Percentiles rank a stretch among this genome's conserved stretches.
phyloP scores from a whole-genome alignment of 768 basidiomycete species.

The Suillus alpinus region DNA sequence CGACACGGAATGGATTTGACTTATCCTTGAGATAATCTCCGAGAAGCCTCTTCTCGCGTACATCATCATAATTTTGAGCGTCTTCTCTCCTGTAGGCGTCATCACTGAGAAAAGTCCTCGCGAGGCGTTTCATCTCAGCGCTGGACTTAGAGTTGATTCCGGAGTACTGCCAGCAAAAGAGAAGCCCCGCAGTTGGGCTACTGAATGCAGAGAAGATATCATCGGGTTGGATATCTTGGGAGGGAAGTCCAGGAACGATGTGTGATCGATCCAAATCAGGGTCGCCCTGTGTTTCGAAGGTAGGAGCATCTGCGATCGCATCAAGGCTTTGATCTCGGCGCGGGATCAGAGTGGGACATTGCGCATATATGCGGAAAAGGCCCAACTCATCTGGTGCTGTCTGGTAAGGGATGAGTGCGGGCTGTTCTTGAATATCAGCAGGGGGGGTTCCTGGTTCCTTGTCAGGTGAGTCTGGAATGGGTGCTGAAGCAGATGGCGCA shows the following conservation, averaged over 20 bases:
- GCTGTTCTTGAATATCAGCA: no score
- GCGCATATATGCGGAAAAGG: conserved; percentile 1
- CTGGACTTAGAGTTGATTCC: conserved; percentile 27
- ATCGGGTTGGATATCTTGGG: background rate
- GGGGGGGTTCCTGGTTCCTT: background rate
- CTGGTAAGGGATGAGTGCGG: background rate
- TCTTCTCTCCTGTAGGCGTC: conserved; percentile 16
- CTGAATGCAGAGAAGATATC: conserved; percentile 15
- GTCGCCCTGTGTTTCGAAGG: background rate
- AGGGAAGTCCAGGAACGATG: background rate
- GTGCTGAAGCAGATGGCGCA: background rate
- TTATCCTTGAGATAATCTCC: background rate
- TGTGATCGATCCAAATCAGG: background rate
- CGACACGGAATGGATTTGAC: conserved; percentile 1
- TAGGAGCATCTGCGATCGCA: background rate
- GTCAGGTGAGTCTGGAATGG: no score
- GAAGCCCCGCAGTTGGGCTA: conserved; percentile 20
- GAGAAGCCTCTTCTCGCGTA: conserved; percentile 5
- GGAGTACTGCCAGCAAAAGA: conserved; percentile 31
- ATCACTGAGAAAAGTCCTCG: conserved; percentile 22
- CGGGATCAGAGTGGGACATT: background rate
- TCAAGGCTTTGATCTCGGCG: background rate
- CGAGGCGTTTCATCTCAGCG: conserved; percentile 23
- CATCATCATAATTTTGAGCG: conserved; percentile 17
- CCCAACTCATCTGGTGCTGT: conserved; percentile 2